phyloP scores from a whole-genome alignment of 176 grass and related monocot genomes.

The Poa annua region DNA sequence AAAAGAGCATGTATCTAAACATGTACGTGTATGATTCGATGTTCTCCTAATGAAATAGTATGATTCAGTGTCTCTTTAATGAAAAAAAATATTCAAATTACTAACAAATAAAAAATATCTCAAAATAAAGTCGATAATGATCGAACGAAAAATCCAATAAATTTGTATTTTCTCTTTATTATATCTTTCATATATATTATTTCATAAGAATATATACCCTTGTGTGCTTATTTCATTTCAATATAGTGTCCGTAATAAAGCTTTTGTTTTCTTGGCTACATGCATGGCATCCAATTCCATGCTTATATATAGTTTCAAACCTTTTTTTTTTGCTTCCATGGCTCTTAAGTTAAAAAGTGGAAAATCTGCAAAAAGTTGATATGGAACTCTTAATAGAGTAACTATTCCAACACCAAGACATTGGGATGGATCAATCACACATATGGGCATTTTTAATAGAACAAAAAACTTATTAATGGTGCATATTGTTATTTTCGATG shows the following conservation, averaged over 20 bases:
- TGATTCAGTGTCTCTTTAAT: too few relatives aligned
- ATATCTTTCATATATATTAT: too few relatives aligned
- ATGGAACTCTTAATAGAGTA: not conserved
- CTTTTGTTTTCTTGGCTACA: not conserved
- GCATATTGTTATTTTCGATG: too few relatives aligned
- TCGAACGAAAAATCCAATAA: too few relatives aligned
- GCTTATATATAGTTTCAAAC: not conserved
- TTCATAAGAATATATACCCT: too few relatives aligned
- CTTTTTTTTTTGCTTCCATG: not conserved
- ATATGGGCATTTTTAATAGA: not conserved
- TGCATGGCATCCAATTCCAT: not conserved
- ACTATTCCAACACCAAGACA: not conserved
- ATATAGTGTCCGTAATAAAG: not conserved
- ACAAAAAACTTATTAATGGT: not conserved
- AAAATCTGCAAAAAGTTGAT: not conserved
- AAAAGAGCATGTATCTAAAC: too few relatives aligned
- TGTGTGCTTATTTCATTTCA: not conserved
- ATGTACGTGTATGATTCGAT: too few relatives aligned
- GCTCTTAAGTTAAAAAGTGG: not conserved
- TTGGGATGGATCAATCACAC: not conserved
- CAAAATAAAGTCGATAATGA: too few relatives aligned
- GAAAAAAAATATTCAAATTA: too few relatives aligned
- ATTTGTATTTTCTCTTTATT: too few relatives aligned
- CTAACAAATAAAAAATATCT: too few relatives aligned
- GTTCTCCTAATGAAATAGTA: too few relatives aligned